Evolutionary conservation across 2,329 filamentous ascomycete genomes (phyloP).

Genomic region (Hypoxylon sp.): DNA sequence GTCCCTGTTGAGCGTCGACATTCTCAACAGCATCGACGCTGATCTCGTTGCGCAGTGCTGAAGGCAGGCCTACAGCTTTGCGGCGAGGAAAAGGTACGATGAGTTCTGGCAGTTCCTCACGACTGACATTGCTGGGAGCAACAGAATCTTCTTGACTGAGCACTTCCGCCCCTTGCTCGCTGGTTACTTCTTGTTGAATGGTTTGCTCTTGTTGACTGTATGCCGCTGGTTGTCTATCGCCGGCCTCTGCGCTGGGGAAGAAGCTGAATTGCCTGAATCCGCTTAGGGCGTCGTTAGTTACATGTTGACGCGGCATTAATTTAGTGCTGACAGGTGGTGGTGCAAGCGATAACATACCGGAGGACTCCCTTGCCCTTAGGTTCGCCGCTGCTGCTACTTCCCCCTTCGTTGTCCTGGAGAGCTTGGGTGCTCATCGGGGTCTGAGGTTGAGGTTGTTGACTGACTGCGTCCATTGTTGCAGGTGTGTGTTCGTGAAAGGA

Average conservation of each 20-base stretch:
- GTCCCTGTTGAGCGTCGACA: background rate
- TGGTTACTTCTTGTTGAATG: background rate
- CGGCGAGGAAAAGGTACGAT: background rate
- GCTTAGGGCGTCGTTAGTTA: background rate
- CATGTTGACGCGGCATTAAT: background rate
- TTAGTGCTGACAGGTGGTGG: slow-evolving; percentile 2
- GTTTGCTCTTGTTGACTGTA: background rate
- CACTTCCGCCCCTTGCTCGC: background rate
- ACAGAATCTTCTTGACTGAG: background rate
- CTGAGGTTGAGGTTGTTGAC: slow-evolving; percentile 12
- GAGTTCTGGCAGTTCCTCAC: background rate
- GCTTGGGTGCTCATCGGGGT: slow-evolving; percentile 24
- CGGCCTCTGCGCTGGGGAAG: background rate
- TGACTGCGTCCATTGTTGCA: slow-evolving; percentile 10
- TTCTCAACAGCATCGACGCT: background rate
- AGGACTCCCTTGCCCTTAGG: background rate
- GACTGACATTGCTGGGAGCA: background rate
- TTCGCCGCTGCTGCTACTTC: background rate
- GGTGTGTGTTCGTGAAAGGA: background rate
- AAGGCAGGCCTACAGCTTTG: background rate
- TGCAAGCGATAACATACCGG: slow-evolving; percentile 9
- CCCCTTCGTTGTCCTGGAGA: background rate
- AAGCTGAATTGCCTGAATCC: background rate
- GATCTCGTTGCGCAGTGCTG: background rate
- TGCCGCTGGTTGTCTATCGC: background rate